Evolutionary conservation across 2,329 filamentous ascomycete genomes (phyloP).

Genomic region (Phialophora tarda): DNA sequence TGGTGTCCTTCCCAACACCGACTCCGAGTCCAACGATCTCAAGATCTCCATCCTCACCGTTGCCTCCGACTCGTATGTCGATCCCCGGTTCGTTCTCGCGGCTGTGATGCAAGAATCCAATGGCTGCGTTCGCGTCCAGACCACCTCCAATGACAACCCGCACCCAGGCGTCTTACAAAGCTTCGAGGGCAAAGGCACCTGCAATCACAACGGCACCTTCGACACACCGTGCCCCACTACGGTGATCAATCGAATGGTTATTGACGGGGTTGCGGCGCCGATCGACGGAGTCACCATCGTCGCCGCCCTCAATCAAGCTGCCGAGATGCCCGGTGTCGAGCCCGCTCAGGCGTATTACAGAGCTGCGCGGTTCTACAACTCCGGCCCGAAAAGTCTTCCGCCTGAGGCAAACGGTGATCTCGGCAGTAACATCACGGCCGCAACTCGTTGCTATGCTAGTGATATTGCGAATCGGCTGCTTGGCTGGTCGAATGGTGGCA

Average conservation of each 20-base stretch:
- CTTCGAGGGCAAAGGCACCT: constrained; percentile 25
- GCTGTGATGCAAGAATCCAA: constrained; percentile 46
- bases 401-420: constrained; percentile 25
- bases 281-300: constrained; percentile 22
- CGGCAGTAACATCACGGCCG: constrained; percentile 22
- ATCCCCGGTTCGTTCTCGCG: constrained; percentile 45
- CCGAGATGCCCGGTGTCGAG: constrained; percentile 4
- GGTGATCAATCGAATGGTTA: constrained; percentile 35
- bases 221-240: constrained; percentile 29
- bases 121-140: constrained; percentile 41
- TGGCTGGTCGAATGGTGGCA: constrained; percentile 25
- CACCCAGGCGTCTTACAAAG: constrained; percentile 37
- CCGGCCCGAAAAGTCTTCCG: constrained; percentile 27
- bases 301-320: constrained; percentile 22
- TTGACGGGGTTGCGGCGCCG: constrained; percentile 30
- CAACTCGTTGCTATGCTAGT: constrained; percentile 38
- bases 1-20: constrained; percentile 19
- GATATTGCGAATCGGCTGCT: constrained; percentile 41
- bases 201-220: constrained; percentile 20
- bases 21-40: constrained; percentile 36
- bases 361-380: constrained; percentile 38
- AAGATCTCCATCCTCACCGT: constrained; percentile 39
- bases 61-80: constrained; percentile 37
- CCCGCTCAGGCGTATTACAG: constrained; percentile 32
- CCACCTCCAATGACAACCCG: constrained; percentile 32